These are phyloP conservation scores for Quillaja saponaria DNA, from an alignment of 306 rosid species.

Conservation along the genomic window DNA sequence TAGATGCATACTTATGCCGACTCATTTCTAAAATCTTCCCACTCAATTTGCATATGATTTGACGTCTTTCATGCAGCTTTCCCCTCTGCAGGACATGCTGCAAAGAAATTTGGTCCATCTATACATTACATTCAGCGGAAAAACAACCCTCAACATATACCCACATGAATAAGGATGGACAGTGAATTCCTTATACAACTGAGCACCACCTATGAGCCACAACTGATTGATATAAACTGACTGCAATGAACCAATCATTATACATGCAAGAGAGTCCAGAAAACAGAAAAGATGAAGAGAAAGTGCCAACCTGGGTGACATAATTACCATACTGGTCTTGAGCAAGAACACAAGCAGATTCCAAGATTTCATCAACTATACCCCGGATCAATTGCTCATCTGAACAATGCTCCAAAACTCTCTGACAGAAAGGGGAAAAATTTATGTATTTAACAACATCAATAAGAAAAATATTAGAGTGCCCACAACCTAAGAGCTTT, in stretches of 20 bases:
- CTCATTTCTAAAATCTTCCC: slow-evolving; percentile 65
- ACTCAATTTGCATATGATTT: slow-evolving; percentile 55
- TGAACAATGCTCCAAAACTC: slow-evolving; percentile 71
- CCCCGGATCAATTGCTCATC: slow-evolving; percentile 49
- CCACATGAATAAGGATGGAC: background rate
- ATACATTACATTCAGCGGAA: slow-evolving; percentile 8
- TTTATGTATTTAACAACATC: slow-evolving; percentile 5
- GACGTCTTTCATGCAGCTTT: slow-evolving; percentile 55
- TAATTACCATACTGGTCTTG: slow-evolving; percentile 77
- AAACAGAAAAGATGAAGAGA: background rate
- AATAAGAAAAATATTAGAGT: slow-evolving; percentile 18
- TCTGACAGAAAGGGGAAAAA: slow-evolving; percentile 40
- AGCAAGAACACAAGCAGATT: slow-evolving; percentile 55
- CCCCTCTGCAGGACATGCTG: slow-evolving; percentile 75
- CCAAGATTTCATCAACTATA: slow-evolving; percentile 62
- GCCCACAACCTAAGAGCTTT: slow-evolving; percentile 7
- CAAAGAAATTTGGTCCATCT: slow-evolving; percentile 20
- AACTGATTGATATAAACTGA: no score
- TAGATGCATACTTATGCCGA: slow-evolving; percentile 83
- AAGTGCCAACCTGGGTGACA: slow-evolving; percentile 59
- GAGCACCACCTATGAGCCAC: no score
- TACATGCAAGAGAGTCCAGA: no score
- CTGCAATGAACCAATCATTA: no score
- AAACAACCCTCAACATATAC: background rate
- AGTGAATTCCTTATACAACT: no score